A percentile compares a stretch with the other conserved stretches of the same genome.
Conservation (phyloP, 2,329 filamentous ascomycete genomes). For the Exophiala alcalophila region DNA sequence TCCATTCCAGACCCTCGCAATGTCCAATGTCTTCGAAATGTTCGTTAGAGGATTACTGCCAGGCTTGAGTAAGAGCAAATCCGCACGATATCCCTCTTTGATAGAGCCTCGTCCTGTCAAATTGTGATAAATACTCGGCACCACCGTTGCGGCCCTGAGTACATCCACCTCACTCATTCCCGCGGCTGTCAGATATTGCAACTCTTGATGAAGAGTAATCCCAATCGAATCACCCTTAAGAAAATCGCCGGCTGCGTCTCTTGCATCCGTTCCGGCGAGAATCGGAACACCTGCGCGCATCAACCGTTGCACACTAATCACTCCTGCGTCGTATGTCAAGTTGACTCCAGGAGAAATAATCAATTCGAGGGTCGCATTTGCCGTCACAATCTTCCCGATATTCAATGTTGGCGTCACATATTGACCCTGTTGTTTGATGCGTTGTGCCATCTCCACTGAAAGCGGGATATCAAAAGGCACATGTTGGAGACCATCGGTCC, state of each 20-base stretch:
- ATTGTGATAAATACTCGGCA: background rate
- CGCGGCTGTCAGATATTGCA: constrained; percentile 1
- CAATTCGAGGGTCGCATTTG: background rate
- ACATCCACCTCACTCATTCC: background rate
- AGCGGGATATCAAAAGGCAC: background rate
- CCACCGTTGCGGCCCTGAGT: background rate
- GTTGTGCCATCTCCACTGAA: background rate
- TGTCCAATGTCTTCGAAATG: background rate
- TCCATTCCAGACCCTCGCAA: background rate
- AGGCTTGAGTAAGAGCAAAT: background rate
- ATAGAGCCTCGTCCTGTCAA: constrained; percentile 1
- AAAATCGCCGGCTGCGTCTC: background rate
- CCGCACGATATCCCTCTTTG: background rate
- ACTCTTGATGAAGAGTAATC: background rate
- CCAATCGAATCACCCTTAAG: background rate
- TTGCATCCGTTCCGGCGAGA: constrained; percentile 4
- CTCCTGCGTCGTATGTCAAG: background rate
- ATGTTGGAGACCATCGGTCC: constrained; percentile 3
- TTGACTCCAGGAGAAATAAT: background rate
- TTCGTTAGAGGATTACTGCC: background rate
- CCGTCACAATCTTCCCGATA: no score
- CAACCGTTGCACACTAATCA: no score
- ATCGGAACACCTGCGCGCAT: constrained; percentile 3
- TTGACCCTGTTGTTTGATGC: background rate
- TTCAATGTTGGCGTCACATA: no score